A percentile compares a stretch with the other conserved stretches of the same genome.
phyloP scores from a whole-genome alignment of 2,329 filamentous ascomycete species.

The Cordyceps cicadae region DNA sequence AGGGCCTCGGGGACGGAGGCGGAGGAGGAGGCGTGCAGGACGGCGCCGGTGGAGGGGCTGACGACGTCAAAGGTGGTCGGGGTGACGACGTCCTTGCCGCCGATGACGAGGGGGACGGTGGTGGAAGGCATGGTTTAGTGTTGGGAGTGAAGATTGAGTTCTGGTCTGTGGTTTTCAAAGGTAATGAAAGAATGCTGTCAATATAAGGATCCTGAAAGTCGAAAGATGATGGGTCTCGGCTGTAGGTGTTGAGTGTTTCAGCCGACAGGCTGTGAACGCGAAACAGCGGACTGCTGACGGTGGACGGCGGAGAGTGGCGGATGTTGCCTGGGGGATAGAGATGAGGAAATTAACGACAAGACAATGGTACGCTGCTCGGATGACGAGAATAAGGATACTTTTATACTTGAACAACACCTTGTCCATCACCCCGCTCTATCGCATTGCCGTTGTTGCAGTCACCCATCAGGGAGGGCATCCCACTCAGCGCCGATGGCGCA shows the following conservation, averaged over 20 bases:
- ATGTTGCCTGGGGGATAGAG: not conserved
- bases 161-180: not conserved
- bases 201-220: not conserved
- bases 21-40: constrained; percentile 32
- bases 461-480: not conserved
- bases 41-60: constrained; percentile 43
- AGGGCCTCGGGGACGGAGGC: constrained; percentile 37
- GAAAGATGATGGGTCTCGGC: not conserved
- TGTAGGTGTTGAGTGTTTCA: not conserved
- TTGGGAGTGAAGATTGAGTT: no score
- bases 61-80: constrained; percentile 45
- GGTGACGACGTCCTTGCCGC: constrained; percentile 36
- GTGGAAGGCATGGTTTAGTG: not conserved
- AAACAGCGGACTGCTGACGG: no score
- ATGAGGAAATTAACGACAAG: not conserved
- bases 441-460: not conserved
- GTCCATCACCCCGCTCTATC: not conserved
- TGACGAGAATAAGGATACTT: not conserved
- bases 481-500: not conserved
- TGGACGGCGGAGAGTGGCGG: no score
- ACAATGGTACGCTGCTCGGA: not conserved
- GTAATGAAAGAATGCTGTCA: not conserved
- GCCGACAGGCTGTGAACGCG: no score
- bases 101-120: constrained; percentile 34
- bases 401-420: not conserved